Evolutionary conservation across 148 eudicot species (phyloP).

Genomic region (Rhododendron molle): DNA sequence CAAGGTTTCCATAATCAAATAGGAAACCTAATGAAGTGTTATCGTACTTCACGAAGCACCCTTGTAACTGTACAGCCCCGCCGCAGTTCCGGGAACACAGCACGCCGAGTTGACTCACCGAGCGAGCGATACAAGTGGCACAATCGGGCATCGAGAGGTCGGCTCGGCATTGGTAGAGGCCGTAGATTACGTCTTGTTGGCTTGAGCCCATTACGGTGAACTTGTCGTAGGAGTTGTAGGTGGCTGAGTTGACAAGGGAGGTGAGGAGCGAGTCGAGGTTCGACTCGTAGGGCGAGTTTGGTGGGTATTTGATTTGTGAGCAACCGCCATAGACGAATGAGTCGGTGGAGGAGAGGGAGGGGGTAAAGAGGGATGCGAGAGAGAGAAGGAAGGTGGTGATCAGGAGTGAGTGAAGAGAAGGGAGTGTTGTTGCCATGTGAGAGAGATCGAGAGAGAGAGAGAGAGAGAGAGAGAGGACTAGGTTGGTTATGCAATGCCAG

Average conservation of each 20-base stretch:
- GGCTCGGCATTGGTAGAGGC: slow-evolving; percentile 58
- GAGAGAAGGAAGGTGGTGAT: slow-evolving; percentile 8
- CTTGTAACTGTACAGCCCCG: slow-evolving; percentile 39
- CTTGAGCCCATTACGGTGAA: slow-evolving; percentile 33
- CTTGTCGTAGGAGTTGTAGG: slow-evolving; percentile 50
- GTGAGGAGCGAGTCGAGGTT: slow-evolving; percentile 54
- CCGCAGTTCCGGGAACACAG: slow-evolving; percentile 43
- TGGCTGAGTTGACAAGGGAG: slow-evolving; percentile 54
- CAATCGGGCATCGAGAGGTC: slow-evolving; percentile 59
- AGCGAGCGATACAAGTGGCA: slow-evolving; percentile 37
- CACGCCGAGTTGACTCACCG: slow-evolving; percentile 24
- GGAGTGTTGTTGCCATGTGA: slow-evolving; percentile 4
- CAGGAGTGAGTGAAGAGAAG: background rate
- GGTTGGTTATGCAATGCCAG: background rate
- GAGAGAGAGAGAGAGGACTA: background rate
- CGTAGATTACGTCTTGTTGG: slow-evolving; percentile 37
- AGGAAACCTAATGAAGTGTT: no score
- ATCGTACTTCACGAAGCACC: slow-evolving; percentile 50
- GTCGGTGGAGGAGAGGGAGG: slow-evolving; percentile 11
- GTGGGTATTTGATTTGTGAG: slow-evolving; percentile 32
- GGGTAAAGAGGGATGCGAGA: slow-evolving; percentile 8
- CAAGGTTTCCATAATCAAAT: no score
- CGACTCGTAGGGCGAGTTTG: slow-evolving; percentile 37
- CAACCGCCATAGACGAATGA: slow-evolving; percentile 55
- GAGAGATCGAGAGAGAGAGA: no score